Evolutionary conservation across 352 stramenopile species (phyloP), one percentile per base, ranked within the genome.

Genomic region (Thalassiosira hispida): DNA sequence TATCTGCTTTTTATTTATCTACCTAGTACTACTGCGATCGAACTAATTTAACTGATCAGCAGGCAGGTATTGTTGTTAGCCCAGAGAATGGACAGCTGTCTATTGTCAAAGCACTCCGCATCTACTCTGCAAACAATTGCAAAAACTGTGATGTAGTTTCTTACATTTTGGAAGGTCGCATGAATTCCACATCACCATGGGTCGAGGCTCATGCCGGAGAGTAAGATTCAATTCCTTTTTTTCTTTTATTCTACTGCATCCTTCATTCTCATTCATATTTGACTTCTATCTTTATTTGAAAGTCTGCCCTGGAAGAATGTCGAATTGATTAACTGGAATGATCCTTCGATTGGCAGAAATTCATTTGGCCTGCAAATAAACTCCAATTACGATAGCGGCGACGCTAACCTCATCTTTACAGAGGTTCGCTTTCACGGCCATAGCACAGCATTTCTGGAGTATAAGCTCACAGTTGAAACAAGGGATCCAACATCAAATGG

Each of bases 321-420:
- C 14, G 18, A 18, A 1, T 52, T n/a, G 35, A 53, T 38, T 5
- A n/a, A n/a, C n/a, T n/a, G n/a, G n/a, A 14, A 3, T 42, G 52
- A 42, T 20, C 4, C 18, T 5, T 5, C 9, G 11, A 1, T 38
- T 38, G 57, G 16, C 8, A 20, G 66, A 12, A 60, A 74, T 53
- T 12, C 35, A 23, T 18, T 1, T 18, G 53, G 42, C 4, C 0
- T 51, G 5, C 1, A 18, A 0, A 68, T 68, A 20, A 22, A 49
- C 5, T 76, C 67, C 6, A 62, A 42, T 6, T 67, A 52, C 20
- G 53, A 68, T 20, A 62, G 46, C 9, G 67, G 67, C 29, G 67
- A 67, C 40, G 1, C 11, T 5, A 44, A 22, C 0, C 20, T 25
- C 12, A 22, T 14, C 1, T 76, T 44, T 16, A 52, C 67, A 29